Evolutionary conservation across 495 filamentous ascomycete genomes (phyloP).

Genomic region (Podospora pseudocomata): DNA sequence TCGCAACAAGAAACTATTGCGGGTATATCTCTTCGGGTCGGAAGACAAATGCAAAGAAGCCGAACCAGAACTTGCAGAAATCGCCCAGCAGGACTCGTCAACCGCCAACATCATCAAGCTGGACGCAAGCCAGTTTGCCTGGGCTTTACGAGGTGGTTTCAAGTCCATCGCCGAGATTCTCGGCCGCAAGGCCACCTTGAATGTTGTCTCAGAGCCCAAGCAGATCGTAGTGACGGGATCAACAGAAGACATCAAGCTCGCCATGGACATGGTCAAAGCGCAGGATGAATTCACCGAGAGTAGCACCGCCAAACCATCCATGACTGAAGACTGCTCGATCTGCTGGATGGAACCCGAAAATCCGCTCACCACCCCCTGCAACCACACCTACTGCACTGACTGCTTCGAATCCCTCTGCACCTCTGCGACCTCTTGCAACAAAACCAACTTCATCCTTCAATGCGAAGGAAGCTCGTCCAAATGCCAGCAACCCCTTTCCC

Average conservation of each 20-base stretch:
- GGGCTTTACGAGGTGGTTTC: constrained; percentile 42
- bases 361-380: constrained; percentile 37
- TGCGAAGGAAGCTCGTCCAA: constrained; percentile 31
- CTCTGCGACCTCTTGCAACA: constrained; percentile 18
- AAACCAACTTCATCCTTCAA: constrained; percentile 19
- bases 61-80: constrained; percentile 12
- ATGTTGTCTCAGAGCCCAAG: constrained; percentile 32
- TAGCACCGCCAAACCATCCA: not conserved
- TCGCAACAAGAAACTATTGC: constrained; percentile 28
- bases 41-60: constrained; percentile 15
- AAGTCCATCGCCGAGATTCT: constrained; percentile 32
- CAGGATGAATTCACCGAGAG: not conserved
- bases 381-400: constrained; percentile 45
- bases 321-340: constrained; percentile 32
- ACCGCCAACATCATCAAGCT: constrained; percentile 27
- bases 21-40: constrained; percentile 31
- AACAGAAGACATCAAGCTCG: constrained; percentile 19
- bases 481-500: constrained; percentile 29
- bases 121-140: constrained; percentile 24
- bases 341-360: constrained; percentile 42
- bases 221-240: constrained; percentile 33
- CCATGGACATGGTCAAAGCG: constrained; percentile 14
- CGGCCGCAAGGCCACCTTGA: constrained; percentile 31
- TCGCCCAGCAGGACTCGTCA: constrained; percentile 26
- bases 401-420: constrained; percentile 41